Evolutionary conservation across 495 filamentous ascomycete genomes (phyloP), one percentile per base, ranked within the genome.

Genomic region (Aspergillus nanangensis): DNA sequence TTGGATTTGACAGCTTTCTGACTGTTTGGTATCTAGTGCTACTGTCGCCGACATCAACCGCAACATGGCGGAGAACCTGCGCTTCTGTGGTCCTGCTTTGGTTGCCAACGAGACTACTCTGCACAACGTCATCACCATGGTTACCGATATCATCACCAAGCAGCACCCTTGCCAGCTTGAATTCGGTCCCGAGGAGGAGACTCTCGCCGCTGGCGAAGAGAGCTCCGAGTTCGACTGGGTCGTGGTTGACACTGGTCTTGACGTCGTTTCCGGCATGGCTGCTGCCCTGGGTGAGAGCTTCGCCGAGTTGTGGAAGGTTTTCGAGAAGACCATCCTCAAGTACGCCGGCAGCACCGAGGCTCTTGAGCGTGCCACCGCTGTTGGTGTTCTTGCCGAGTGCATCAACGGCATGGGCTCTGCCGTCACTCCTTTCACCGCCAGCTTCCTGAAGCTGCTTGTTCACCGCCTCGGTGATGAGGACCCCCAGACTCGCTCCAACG

Each of bases 181-280:
- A 61, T 80, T 90, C 31, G 87, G 79, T 15, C 83, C 86, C 41
- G 89, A 89, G 38, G 82, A 83, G 32, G 85, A 89, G 51, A 73
- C 81, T 25, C 68, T 81, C 29, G 80, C 80, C 41, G 74, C 80
- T 20, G 71, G 82, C 21, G 84, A 91, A 25, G 90, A 93, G 58
- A 86, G 83, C 14, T 92, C 93, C 14, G 93, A 98, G 72, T 96
- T 92, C 60, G 93, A 97, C 69, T 97, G 93, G 93, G 79, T 95
- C 20, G 82, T 94, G 35, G 86, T 98, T 39, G 93, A 98, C 67
- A 96, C 88, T 14, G 90, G 88, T 11, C 76, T 97, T 48, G 93
- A 98, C 50, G 87, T 92, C 27, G 73, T 95, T 23, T 86, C 88
- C 31, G 87, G 86, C 22, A 76, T 98, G 22, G 82, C 92, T 14